Percentiles rank a stretch among this genome's conserved stretches.
These are phyloP conservation scores for Asterochloris sp. DNA, from an alignment of 139 green algal species.

Conservation along the genomic window DNA sequence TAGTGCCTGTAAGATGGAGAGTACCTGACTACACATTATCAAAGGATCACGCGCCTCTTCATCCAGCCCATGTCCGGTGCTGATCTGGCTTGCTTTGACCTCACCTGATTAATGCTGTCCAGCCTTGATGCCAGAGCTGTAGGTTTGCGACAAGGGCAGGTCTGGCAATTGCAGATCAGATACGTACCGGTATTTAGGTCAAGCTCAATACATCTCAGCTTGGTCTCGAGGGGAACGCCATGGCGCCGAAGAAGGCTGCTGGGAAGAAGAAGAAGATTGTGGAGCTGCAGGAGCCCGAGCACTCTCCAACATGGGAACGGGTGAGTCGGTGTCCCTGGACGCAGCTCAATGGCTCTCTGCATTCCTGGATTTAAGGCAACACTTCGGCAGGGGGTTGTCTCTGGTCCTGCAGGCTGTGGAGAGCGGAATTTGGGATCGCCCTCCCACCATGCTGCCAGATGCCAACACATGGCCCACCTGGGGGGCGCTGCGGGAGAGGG, in stretches of 20 bases:
- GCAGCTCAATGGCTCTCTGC: not conserved
- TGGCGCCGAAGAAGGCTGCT: conserved; percentile 33
- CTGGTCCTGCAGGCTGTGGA: conserved; percentile 50
- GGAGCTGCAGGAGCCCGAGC: conserved; percentile 48
- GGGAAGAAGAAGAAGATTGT: conserved; percentile 56
- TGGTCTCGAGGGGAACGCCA: not conserved
- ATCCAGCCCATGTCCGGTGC: no score
- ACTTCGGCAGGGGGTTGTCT: not conserved
- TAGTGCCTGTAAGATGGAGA: no score
- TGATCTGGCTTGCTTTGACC: no score
- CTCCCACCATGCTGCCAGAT: conserved; percentile 44
- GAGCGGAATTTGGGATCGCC: conserved; percentile 60
- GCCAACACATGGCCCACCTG: conserved; percentile 77
- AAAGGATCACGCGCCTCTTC: no score
- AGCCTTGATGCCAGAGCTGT: no score
- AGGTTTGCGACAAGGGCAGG: no score
- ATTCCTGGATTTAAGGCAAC: not conserved
- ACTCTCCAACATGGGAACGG: conserved; percentile 64
- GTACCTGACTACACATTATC: no score
- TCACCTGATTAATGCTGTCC: no score
- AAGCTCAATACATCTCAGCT: no score
- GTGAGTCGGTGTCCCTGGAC: conserved; percentile 24
- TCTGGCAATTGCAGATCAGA: no score
- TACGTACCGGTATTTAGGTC: no score
- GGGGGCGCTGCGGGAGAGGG: conserved; percentile 69